phyloP scores from a whole-genome alignment of 2,329 filamentous ascomycete genomes.

The Cercospora sojina region DNA sequence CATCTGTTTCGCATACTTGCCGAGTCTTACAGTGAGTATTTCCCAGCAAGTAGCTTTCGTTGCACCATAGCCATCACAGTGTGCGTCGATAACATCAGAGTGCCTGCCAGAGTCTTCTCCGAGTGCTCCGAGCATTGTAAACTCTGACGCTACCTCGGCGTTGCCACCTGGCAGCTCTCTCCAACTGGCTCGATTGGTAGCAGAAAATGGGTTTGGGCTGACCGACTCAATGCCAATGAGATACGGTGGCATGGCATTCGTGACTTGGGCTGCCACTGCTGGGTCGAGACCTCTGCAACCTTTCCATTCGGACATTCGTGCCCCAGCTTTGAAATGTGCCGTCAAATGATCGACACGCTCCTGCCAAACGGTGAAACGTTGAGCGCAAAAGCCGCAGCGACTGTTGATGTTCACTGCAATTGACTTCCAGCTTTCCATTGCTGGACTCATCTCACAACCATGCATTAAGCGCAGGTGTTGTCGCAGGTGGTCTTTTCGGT shows the following conservation, averaged over 20 bases:
- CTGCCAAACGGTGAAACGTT: slow-evolving; percentile 51
- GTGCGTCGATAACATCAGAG: slow-evolving; percentile 11
- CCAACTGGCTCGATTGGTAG: slow-evolving; percentile 36
- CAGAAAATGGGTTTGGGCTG: slow-evolving; percentile 50
- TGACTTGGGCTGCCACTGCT: slow-evolving; percentile 49
- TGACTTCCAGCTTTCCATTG: slow-evolving; percentile 66
- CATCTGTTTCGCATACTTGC: slow-evolving; percentile 46
- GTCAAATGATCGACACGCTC: slow-evolving; percentile 55
- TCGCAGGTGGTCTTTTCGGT: slow-evolving; percentile 61
- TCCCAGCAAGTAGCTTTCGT: slow-evolving; percentile 49
- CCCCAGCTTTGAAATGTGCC: slow-evolving; percentile 55
- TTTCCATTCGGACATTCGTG: slow-evolving; percentile 55
- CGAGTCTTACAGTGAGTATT: slow-evolving; percentile 49
- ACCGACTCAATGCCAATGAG: slow-evolving; percentile 51
- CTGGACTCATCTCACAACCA: slow-evolving; percentile 58
- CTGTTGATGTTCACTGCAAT: slow-evolving; percentile 55
- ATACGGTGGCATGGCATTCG: slow-evolving; percentile 54
- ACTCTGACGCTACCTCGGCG: background rate
- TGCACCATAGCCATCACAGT: slow-evolving; percentile 11
- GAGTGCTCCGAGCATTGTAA: slow-evolving; percentile 3
- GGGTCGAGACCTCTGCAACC: slow-evolving; percentile 55
- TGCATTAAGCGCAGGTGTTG: slow-evolving; percentile 63
- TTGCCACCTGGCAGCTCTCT: slow-evolving; percentile 10
- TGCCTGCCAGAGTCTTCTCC: slow-evolving; percentile 11
- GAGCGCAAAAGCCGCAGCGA: slow-evolving; percentile 55